Conservation (phyloP, 106 monocot genomes). For the Dendrobium huoshanense region DNA sequence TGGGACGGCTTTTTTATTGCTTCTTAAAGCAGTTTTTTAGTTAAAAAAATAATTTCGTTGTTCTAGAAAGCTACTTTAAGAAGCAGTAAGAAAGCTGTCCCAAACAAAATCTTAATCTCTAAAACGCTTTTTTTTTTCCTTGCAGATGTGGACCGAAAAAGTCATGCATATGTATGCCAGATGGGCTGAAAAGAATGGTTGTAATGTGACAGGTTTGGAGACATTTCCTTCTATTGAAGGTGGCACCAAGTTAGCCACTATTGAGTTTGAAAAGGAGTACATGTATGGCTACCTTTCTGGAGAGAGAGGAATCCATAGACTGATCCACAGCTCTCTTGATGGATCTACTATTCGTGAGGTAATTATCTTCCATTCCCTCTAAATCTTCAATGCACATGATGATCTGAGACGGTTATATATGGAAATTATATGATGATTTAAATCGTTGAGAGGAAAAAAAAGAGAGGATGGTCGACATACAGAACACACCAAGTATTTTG, state of each 20-base stretch:
- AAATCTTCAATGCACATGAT: not conserved
- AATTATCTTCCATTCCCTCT: not conserved
- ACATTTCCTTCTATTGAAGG: slow-evolving; percentile 24
- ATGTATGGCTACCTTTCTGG: slow-evolving; percentile 79
- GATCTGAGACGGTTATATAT: too few relatives aligned
- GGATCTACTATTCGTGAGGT: slow-evolving; percentile 50
- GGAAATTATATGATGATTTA: too few relatives aligned
- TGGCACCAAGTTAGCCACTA: slow-evolving; percentile 41
- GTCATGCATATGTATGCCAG: slow-evolving; percentile 60
- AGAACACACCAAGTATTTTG: too few relatives aligned
- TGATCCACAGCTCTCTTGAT: slow-evolving; percentile 44
- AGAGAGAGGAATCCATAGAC: slow-evolving; percentile 61
- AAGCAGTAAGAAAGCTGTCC: too few relatives aligned
- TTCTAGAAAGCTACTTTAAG: too few relatives aligned
- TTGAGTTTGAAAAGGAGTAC: slow-evolving; percentile 78
- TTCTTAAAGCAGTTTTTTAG: too few relatives aligned
- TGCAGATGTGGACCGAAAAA: slow-evolving; percentile 67
- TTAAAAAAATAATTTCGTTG: too few relatives aligned
- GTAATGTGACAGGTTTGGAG: slow-evolving; percentile 36
- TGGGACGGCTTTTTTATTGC: too few relatives aligned
- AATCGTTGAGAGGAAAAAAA: too few relatives aligned
- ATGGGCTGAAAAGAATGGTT: slow-evolving; percentile 74
- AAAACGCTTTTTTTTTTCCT: not conserved
- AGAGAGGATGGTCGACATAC: too few relatives aligned
- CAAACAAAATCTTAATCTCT: too few relatives aligned